Conservation (phyloP, 179 eudicot genomes). For the Gypsophila paniculata region DNA sequence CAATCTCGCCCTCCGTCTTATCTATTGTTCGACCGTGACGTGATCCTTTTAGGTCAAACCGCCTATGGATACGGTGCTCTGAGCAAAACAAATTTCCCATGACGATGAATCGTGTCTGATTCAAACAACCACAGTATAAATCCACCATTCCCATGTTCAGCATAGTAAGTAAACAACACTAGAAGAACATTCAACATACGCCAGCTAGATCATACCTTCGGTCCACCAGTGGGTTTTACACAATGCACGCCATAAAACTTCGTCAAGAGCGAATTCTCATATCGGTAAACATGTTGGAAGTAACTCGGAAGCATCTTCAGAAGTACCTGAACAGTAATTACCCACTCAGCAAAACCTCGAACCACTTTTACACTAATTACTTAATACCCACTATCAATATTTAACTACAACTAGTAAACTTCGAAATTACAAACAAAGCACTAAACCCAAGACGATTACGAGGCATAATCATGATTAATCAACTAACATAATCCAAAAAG, state of each 20-base stretch:
- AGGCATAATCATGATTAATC: conserved; percentile 6
- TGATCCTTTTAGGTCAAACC: conserved; percentile 90
- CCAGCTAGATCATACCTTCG: conserved; percentile 49
- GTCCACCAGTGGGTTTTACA: conserved; percentile 86
- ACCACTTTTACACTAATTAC: background rate
- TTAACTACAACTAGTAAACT: conserved; percentile 9
- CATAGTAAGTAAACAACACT: conserved; percentile 1
- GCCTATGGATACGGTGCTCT: conserved; percentile 70
- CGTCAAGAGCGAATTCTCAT: conserved; percentile 82
- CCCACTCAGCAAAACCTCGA: conserved; percentile 20
- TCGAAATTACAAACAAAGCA: conserved; percentile 6
- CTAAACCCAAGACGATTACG: conserved; percentile 25
- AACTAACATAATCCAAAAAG: conserved; percentile 11
- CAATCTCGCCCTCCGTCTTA: conserved; percentile 73
- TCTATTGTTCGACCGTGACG: conserved; percentile 83
- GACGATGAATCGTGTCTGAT: conserved; percentile 82
- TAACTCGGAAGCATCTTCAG: conserved; percentile 95
- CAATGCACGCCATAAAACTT: conserved; percentile 92
- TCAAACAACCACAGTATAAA: conserved; percentile 10
- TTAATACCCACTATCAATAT: conserved; percentile 18
- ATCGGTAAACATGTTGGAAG: conserved; percentile 68
- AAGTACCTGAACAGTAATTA: conserved; percentile 56
- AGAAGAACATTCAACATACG: background rate
- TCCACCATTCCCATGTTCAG: background rate
- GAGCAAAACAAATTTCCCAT: conserved; percentile 98